phyloP scores from a whole-genome alignment of 352 stramenopile genomes.

The Pythium aristosporum region DNA sequence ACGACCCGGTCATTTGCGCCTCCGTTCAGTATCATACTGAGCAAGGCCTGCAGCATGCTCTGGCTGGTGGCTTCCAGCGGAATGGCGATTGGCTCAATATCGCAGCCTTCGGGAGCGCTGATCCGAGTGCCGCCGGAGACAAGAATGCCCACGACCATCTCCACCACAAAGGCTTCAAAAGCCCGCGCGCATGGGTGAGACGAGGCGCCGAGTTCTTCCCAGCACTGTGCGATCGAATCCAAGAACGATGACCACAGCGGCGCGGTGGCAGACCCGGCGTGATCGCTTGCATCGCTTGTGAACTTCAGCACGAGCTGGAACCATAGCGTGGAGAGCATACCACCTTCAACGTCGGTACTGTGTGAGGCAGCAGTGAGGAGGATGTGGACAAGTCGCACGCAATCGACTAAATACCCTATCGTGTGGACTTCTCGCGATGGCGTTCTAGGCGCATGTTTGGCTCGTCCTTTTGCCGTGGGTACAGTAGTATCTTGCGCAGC shows the following conservation, averaged over 20 bases:
- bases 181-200: neutral
- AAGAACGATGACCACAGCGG: slow-evolving; percentile 20
- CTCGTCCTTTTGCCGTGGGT: neutral
- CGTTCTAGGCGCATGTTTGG: neutral
- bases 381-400: neutral
- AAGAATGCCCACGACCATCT: slow-evolving; percentile 12
- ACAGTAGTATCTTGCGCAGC: too few relatives aligned
- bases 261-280: neutral
- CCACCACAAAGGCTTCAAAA: slow-evolving; percentile 20
- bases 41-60: slow-evolving; percentile 1
- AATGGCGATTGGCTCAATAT: neutral
- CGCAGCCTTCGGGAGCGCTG: neutral
- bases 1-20: neutral
- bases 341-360: too few relatives aligned
- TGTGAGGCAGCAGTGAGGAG: neutral
- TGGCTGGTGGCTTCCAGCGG: neutral
- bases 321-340: slow-evolving; percentile 15
- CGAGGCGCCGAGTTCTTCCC: slow-evolving; percentile 10
- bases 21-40: slow-evolving; percentile 13
- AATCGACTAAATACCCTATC: neutral
- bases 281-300: neutral
- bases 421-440: neutral
- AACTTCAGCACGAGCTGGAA: slow-evolving; percentile 8
- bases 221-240: slow-evolving; percentile 16
- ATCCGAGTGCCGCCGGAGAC: slow-evolving; percentile 13